A percentile compares a stretch with the other conserved stretches of the same genome.
phyloP scores from a whole-genome alignment of 805 yeast genomes.

The Lachancea fermentati region DNA sequence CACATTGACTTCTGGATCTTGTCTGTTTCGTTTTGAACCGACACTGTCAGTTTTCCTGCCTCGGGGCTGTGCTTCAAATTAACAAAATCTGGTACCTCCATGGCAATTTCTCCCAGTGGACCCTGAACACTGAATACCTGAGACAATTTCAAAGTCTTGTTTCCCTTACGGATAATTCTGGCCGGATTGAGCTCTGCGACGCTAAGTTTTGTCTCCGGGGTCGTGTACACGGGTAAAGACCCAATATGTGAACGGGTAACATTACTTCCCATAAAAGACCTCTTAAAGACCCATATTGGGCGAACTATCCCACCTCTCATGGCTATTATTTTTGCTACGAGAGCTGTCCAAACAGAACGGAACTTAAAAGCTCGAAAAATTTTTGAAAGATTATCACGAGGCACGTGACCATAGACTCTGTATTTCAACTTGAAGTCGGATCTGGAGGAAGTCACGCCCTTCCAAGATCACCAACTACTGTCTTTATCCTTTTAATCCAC shows the following conservation, averaged over 20 bases:
- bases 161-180: slow-evolving; percentile 60
- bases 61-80: slow-evolving; percentile 29
- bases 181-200: slow-evolving; percentile 45
- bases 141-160: slow-evolving; percentile 50
- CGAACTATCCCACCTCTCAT: background rate
- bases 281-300: slow-evolving; percentile 4
- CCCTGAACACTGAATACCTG: slow-evolving; percentile 60
- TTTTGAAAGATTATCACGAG: background rate
- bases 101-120: slow-evolving; percentile 63
- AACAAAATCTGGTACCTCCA: slow-evolving; percentile 72
- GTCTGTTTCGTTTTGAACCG: slow-evolving; percentile 50
- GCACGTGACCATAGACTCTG: background rate
- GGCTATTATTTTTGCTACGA: background rate
- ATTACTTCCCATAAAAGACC: slow-evolving; percentile 34
- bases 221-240: slow-evolving; percentile 63
- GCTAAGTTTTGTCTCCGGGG: slow-evolving; percentile 48
- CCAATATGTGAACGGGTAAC: slow-evolving; percentile 65
- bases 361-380: background rate
- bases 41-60: slow-evolving; percentile 41
- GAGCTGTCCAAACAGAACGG: background rate
- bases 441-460: no score
- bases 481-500: no score
- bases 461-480: no score
- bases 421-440: no score
- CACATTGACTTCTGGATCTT: slow-evolving; percentile 81